phyloP scores from a whole-genome alignment of 169 alveolate species.

The Cryptosporidium meleagridis region DNA sequence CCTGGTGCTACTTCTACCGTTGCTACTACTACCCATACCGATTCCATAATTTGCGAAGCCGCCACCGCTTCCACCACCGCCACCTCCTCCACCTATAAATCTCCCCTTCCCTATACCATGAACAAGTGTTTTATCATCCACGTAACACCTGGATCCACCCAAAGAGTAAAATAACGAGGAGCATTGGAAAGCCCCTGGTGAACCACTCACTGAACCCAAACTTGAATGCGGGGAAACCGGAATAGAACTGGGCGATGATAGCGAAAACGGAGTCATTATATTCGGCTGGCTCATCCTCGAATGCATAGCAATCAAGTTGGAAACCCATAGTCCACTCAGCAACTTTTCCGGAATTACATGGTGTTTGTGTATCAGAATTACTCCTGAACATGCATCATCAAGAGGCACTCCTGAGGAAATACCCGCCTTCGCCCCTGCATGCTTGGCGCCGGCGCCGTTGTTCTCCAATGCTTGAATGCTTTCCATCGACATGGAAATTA shows the following conservation, averaged over 20 bases:
- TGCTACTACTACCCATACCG: not conserved
- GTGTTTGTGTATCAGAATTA: conserved; percentile 46
- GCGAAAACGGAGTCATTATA: conserved; percentile 30
- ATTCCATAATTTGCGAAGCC: not conserved
- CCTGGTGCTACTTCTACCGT: not conserved
- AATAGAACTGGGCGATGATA: conserved; percentile 41
- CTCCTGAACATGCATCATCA: conserved; percentile 45
- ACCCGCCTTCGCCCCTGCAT: not conserved
- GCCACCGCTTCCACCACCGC: not conserved
- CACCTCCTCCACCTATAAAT: not conserved
- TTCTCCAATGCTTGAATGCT: conserved; percentile 44
- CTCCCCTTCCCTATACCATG: not conserved
- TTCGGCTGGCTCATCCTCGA: conserved; percentile 57
- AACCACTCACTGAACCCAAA: conserved; percentile 19
- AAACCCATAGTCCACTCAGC: conserved; percentile 28
- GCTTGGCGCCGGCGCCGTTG: not conserved
- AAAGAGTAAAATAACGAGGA: conserved; percentile 31
- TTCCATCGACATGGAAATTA: conserved; percentile 34
- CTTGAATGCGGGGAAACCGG: conserved; percentile 63
- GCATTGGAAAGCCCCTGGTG: conserved; percentile 49
- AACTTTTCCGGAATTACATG: conserved; percentile 54
- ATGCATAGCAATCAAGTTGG: conserved; percentile 62
- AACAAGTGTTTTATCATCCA: conserved; percentile 29
- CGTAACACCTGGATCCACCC: conserved; percentile 13
- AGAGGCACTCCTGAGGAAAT: not conserved